Conservation (phyloP, 1,284 basidiomycete genomes). For the Ganoderma sp. region DNA sequence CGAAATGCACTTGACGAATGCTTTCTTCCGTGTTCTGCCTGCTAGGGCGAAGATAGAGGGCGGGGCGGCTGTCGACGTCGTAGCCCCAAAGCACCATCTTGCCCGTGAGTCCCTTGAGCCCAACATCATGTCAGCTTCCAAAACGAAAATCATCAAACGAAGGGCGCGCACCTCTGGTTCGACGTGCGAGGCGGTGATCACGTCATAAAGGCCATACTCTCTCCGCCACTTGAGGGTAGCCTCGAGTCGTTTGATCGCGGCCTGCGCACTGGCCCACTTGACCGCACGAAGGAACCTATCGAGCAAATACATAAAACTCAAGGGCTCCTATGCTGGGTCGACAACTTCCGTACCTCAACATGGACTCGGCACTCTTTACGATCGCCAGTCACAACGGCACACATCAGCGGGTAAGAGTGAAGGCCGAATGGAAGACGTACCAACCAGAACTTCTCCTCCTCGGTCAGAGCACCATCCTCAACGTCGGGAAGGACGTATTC, state of each 20-base stretch:
- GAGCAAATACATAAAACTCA: not conserved
- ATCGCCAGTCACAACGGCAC: not conserved
- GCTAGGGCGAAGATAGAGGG: conserved; percentile 81
- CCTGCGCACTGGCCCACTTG: conserved; percentile 63
- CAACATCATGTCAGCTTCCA: not conserved
- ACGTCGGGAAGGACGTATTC: conserved; percentile 59
- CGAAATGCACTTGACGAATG: conserved; percentile 75
- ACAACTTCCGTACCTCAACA: conserved; percentile 56
- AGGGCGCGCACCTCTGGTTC: conserved; percentile 64
- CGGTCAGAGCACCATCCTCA: conserved; percentile 56
- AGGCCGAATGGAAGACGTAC: conserved; percentile 42
- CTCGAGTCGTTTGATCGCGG: conserved; percentile 67
- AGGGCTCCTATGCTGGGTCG: not conserved
- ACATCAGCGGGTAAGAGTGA: conserved; percentile 3
- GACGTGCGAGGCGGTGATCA: conserved; percentile 60
- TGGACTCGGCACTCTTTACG: conserved; percentile 65
- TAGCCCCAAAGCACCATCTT: conserved; percentile 81
- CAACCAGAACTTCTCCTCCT: conserved; percentile 79
- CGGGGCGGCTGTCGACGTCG: conserved; percentile 70
- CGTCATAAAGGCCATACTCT: conserved; percentile 70
- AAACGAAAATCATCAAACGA: not conserved
- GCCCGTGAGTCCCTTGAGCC: conserved; percentile 67
- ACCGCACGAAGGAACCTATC: conserved; percentile 70
- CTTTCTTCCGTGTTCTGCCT: conserved; percentile 84
- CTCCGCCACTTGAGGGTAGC: conserved; percentile 76